Base-by-base conservation (phyloP, 2,329 filamentous ascomycete species). In the Fusarium pseudoanthophilum region DNA sequence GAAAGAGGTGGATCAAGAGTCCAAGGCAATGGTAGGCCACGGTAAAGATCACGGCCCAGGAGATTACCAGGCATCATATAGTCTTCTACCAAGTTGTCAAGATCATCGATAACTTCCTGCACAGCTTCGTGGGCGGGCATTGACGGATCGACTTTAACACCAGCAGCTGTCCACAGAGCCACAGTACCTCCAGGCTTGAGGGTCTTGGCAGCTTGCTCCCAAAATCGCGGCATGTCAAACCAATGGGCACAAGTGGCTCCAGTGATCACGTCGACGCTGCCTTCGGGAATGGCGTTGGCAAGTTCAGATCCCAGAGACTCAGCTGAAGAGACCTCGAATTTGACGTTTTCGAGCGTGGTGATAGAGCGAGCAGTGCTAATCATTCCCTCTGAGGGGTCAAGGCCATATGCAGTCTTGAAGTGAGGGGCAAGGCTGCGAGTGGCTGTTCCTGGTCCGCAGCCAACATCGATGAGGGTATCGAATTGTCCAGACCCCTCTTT, bases 301-400 rank as follows among this genome's bases (percentile, higher is more conserved):
- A 60, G 53, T 21, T 63, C 53, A 11, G 36, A 36, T 15, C 60
- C 60, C 5, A 63, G n/a, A 20, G 53, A 30, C 3, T 63, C 60
- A 10, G 42, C 53, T 15, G 53, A 39, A 7, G 60, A 60, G 5
- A 60, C 36, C 10, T 30, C 42, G 3, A 63, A 63, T 20, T 26
- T 46, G 11, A 63, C 26, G 14, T 48, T 63, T 0, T 24, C 28
- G 11, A 20, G 6, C 2, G 18, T 20, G 7, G 30, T 11, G 2
- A 63, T 48, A 7, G 60, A 49, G 0, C 60, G 60, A 2, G 60
- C 60, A 4, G 60, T 60, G n/a, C 42, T 48, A 4, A 63, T 63
- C 60, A 63, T 63, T 14, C 53, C 60, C 42, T 63, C 53, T 1
- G 60, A 63, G 11, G 60, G 53, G 7, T 60, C 60, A 1, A 63